Percentiles rank a stretch among this genome's conserved stretches.
These are phyloP conservation scores for Aschersonia sp. DNA, from an alignment of 2,329 filamentous ascomycete genomes.

Conservation along the genomic window DNA sequence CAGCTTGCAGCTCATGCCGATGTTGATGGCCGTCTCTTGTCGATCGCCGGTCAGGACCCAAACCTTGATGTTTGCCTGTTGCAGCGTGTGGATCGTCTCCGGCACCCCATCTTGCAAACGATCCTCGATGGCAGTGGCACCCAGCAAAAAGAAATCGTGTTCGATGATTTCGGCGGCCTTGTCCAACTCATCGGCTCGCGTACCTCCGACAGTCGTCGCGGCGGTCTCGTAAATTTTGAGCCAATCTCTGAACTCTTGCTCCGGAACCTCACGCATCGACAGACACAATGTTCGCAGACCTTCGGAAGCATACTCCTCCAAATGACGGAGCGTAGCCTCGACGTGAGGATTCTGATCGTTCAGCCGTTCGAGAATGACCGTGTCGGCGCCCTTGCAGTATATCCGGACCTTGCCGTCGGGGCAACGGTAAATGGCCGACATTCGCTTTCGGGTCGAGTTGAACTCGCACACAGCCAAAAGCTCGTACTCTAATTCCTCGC, in stretches of 20 bases:
- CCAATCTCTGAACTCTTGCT: conserved; percentile 84
- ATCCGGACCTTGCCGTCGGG: conserved; percentile 89
- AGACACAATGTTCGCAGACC: conserved; percentile 89
- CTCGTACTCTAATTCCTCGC: conserved; percentile 67
- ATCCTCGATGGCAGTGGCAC: conserved; percentile 95
- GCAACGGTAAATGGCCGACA: conserved; percentile 95
- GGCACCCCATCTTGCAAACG: conserved; percentile 93
- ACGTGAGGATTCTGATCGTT: conserved; percentile 72
- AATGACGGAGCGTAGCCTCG: conserved; percentile 78
- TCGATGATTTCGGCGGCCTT: conserved; percentile 96
- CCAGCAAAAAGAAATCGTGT: conserved; percentile 77
- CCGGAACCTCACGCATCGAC: conserved; percentile 83
- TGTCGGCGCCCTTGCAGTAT: conserved; percentile 95
- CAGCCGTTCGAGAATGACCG: conserved; percentile 87
- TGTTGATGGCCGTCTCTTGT: conserved; percentile 98
- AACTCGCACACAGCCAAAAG: conserved; percentile 96
- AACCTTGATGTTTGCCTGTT: conserved; percentile 94
- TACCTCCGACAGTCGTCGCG: conserved; percentile 79
- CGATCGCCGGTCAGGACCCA: conserved; percentile 97
- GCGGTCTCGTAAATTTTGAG: conserved; percentile 74
- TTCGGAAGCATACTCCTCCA: conserved; percentile 98
- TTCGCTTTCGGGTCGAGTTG: conserved; percentile 84
- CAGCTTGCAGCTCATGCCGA: conserved; percentile 98
- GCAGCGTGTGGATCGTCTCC: conserved; percentile 93
- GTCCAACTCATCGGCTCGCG: conserved; percentile 85